phyloP scores from a whole-genome alignment of 2,329 filamentous ascomycete species.

The Aureobasidium sp. region DNA sequence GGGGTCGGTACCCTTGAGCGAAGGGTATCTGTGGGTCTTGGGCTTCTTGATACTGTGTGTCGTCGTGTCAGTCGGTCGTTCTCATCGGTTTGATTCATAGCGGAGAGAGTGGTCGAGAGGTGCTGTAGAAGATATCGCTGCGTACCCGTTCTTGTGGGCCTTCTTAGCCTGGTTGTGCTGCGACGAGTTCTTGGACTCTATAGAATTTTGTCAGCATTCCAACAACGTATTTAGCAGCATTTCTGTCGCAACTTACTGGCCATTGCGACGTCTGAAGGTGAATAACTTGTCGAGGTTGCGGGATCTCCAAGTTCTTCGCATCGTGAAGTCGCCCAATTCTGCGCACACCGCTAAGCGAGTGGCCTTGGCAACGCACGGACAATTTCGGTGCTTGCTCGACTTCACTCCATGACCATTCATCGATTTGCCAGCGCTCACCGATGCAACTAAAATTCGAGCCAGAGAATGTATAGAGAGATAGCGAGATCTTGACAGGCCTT shows the following conservation, averaged over 20 bases:
- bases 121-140: neutral
- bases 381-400: neutral
- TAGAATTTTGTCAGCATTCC: constrained; percentile 17
- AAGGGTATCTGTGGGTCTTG: constrained; percentile 97
- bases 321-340: neutral
- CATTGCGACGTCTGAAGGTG: constrained; percentile 49
- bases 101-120: neutral
- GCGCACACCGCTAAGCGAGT: constrained; percentile 16
- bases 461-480: too few species aligned
- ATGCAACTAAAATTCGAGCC: too few species aligned
- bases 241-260: constrained; percentile 53
- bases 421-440: neutral
- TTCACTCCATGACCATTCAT: neutral
- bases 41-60: constrained; percentile 94
- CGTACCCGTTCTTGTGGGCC: constrained; percentile 98
- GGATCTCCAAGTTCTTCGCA: neutral
- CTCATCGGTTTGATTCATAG: neutral
- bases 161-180: constrained; percentile 98
- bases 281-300: constrained; percentile 12
- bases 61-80: constrained; percentile 13
- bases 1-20: constrained; percentile 95
- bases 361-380: constrained; percentile 5
- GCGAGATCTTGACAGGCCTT: too few species aligned
- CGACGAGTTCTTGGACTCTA: constrained; percentile 99
- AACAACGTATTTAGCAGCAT: neutral